Evolutionary conservation across 495 filamentous ascomycete genomes (phyloP).

Genomic region (Neurospora sp.): DNA sequence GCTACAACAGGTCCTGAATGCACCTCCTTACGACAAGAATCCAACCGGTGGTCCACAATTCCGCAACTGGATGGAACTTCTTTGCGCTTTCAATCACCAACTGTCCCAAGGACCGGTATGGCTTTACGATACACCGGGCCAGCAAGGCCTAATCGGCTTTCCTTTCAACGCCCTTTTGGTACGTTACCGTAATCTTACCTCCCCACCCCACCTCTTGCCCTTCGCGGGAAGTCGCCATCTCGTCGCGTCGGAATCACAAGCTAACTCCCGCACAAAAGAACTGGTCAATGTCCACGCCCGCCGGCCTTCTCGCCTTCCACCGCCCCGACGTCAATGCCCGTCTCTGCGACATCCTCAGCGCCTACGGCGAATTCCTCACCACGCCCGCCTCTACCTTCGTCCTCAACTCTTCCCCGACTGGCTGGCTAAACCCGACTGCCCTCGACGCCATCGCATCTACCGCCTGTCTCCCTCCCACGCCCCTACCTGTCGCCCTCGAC

Average conservation of each 20-base stretch:
- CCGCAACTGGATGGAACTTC: neutral
- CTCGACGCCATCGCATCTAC: neutral
- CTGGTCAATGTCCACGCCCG: neutral
- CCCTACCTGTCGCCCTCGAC: too few relatives aligned
- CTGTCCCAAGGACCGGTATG: neutral
- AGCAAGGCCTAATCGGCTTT: neutral
- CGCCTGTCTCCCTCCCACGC: neutral
- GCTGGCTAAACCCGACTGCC: neutral
- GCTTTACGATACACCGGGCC: neutral
- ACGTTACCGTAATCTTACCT: neutral
- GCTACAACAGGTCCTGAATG: neutral
- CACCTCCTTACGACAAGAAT: neutral
- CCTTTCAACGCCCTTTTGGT: neutral
- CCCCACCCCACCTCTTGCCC: too few relatives aligned
- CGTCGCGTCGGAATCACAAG: too few relatives aligned
- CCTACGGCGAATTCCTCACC: neutral
- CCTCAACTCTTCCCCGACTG: neutral
- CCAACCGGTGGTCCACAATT: neutral
- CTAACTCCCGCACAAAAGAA: neutral
- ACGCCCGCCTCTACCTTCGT: neutral
- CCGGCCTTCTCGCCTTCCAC: neutral
- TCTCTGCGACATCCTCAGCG: neutral
- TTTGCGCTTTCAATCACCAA: neutral
- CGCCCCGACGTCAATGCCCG: neutral
- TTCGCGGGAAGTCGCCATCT: too few relatives aligned